Evolutionary conservation across 257 asterid species (phyloP), one percentile per base, ranked within the genome.

Genomic region (Solanum arcanum): DNA sequence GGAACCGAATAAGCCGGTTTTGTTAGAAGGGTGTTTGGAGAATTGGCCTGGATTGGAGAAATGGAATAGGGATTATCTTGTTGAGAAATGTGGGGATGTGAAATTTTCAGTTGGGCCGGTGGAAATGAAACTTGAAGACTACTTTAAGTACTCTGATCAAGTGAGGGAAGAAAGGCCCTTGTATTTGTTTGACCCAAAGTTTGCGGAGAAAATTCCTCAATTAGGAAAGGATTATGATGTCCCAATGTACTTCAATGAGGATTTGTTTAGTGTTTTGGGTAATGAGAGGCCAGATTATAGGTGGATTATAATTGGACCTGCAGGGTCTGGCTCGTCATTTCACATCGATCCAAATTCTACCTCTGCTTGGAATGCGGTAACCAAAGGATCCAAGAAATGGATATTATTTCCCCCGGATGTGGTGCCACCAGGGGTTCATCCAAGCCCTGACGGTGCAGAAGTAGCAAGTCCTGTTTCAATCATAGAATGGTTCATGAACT

Each of bases 261-360:
- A 96, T 89, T 94, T 97, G 87, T 97, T 97, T 88, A 90, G 96
- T 89, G 96, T 96, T 87, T 90, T 97, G 90, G 98, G 97, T 14
- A 84, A 90, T 31, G 97, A 95, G 49, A 94, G 99, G 92, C 99
- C 99, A 0, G 99, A 97, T 60, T 93, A 94, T 85, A 89, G 99
- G 84, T 97, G 99, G 99, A 91, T 97, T 86, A 97, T 97, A 68
- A 94, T 97, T 68, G 99, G 99, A 70, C 99, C 98, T 7, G 96
- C 97, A 27, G 99, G 99, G 81, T 97, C 99, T 1, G 99, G 99
- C 20, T 97, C 99, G n/a, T 97, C 99, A 12, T 97, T 97, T 85
- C 99, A 97, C 89, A 94, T 97, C 15, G 99, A 97, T 91, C 99
- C 99, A 81, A 97, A 97, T 91, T 95, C 99, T 15, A 97, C 99